Conservation (phyloP, 2,329 filamentous ascomycete genomes). For the Colletotrichum echinochloae region DNA sequence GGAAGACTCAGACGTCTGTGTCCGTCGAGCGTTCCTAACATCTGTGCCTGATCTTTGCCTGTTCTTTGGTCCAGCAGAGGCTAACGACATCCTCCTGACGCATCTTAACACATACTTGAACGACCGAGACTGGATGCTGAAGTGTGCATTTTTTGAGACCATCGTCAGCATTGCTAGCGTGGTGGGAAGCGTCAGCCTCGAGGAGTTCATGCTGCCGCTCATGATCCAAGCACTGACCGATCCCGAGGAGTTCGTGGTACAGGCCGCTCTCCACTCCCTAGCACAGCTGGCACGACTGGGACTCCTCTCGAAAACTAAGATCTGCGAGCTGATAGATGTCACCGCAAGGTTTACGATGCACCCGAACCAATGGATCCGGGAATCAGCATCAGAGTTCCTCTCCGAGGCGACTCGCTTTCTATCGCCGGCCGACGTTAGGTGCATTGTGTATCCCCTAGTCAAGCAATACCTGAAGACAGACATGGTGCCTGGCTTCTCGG, state of each 20-base stretch:
- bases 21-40: slow-evolving; percentile 89
- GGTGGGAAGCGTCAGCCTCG: slow-evolving; percentile 87
- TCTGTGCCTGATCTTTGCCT: slow-evolving; percentile 94
- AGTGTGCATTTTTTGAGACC: slow-evolving; percentile 95
- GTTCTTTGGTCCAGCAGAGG: slow-evolving; percentile 92
- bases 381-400: slow-evolving; percentile 87
- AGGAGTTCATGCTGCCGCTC: slow-evolving; percentile 94
- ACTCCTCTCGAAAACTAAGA: slow-evolving; percentile 84
- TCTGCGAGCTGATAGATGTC: slow-evolving; percentile 89
- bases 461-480: slow-evolving; percentile 83
- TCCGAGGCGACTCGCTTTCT: slow-evolving; percentile 81
- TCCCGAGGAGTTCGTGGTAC: slow-evolving; percentile 92
- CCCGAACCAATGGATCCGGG: slow-evolving; percentile 94
- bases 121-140: slow-evolving; percentile 94
- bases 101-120: slow-evolving; percentile 98
- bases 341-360: slow-evolving; percentile 90
- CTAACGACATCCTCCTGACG: slow-evolving; percentile 95
- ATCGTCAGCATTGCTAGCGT: slow-evolving; percentile 94
- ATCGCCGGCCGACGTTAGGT: slow-evolving; percentile 83
- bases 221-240: slow-evolving; percentile 97
- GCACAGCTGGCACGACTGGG: slow-evolving; percentile 90
- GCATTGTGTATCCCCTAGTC: slow-evolving; percentile 84
- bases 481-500: slow-evolving; percentile 74
- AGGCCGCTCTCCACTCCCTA: slow-evolving; percentile 88
- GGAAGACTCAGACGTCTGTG: slow-evolving; percentile 86